Percentiles rank a stretch among this genome's conserved stretches.
Conservation (phyloP, 805 yeast genomes). For the Candida cerambycidarum region DNA sequence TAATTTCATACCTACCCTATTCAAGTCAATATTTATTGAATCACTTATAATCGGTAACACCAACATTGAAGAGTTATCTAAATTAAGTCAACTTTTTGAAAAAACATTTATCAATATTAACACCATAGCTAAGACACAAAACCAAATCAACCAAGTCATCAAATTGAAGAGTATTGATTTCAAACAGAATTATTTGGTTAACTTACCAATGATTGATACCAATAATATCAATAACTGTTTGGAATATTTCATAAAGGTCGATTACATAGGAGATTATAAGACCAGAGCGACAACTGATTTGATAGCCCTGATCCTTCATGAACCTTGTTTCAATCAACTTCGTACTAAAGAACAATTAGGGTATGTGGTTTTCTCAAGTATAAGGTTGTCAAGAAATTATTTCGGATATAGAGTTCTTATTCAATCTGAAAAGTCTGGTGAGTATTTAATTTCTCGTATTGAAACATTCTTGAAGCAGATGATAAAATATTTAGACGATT, state of each 20-base stretch:
- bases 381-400: conserved; percentile 65
- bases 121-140: conserved; percentile 37
- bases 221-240: conserved; percentile 78
- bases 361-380: conserved; percentile 84
- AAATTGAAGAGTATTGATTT: conserved; percentile 36
- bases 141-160: conserved; percentile 18
- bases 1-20: conserved; percentile 43
- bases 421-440: conserved; percentile 79
- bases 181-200: conserved; percentile 20
- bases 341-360: conserved; percentile 96
- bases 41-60: conserved; percentile 76
- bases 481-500: conserved; percentile 41
- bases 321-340: conserved; percentile 85
- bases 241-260: conserved; percentile 73
- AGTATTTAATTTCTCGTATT: conserved; percentile 74
- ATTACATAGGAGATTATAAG: conserved; percentile 30
- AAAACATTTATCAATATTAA: conserved; percentile 26
- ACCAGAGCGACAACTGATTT: conserved; percentile 57
- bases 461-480: conserved; percentile 58
- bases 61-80: conserved; percentile 45
- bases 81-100: conserved; percentile 8
- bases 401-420: conserved; percentile 72
- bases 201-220: conserved; percentile 12
- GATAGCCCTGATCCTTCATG: conserved; percentile 70
- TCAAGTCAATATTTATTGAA: conserved; percentile 63